Evolutionary conservation across 176 grass and related monocot genomes (phyloP).

Genomic region (Eremochloa ophiuroides): DNA sequence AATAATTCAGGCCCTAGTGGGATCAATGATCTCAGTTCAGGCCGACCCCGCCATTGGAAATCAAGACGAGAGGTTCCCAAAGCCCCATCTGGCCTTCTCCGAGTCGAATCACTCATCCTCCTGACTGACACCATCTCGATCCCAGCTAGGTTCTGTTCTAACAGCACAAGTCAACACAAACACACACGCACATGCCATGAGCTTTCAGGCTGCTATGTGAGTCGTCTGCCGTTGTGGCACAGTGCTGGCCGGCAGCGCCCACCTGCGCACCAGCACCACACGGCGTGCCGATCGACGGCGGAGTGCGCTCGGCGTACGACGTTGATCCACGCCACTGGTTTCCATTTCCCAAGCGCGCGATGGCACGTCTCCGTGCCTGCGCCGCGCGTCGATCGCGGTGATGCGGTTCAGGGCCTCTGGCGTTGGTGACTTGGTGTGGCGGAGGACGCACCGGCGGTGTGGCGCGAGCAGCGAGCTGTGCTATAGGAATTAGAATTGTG

Average conservation of each 20-base stretch:
- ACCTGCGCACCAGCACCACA: background rate
- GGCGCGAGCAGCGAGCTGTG: too few species aligned
- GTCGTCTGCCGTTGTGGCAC: background rate
- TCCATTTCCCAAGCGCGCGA: background rate
- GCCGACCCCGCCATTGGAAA: slow-evolving; percentile 10
- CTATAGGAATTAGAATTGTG: background rate
- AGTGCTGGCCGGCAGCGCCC: background rate
- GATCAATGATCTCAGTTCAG: background rate
- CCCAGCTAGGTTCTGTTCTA: background rate
- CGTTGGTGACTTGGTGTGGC: background rate
- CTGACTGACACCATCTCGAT: too few species aligned
- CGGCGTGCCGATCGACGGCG: background rate
- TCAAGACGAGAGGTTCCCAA: background rate
- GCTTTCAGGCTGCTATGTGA: background rate
- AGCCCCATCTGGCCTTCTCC: background rate
- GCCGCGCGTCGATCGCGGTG: too few species aligned
- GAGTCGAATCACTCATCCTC: background rate
- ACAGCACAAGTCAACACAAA: background rate
- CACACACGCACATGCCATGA: background rate
- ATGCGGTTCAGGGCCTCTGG: too few species aligned
- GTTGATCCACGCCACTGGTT: background rate
- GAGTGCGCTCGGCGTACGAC: background rate
- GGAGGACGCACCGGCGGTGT: slow-evolving; percentile 21
- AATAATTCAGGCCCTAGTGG: slow-evolving; percentile 29
- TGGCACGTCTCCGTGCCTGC: background rate